Conservation (phyloP, 176 grass and related monocot species). For the Oryza australiensis region DNA sequence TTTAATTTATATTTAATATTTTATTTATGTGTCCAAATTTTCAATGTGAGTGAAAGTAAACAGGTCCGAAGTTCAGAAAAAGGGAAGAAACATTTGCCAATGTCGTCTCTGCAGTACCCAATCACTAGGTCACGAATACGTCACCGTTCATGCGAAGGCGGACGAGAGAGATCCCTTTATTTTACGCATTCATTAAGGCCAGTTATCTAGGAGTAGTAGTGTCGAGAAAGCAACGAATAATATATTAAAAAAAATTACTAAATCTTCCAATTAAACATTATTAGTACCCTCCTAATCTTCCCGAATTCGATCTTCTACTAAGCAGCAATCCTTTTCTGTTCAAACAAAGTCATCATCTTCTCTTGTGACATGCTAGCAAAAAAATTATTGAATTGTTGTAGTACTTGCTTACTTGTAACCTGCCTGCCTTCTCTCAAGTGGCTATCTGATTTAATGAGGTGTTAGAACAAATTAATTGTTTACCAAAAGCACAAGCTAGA, state of each 20-base stretch:
- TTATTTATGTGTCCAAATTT: no score
- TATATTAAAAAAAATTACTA: background rate
- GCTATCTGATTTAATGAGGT: background rate
- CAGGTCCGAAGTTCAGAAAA: background rate
- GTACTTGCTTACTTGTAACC: background rate
- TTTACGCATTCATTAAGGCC: conserved; percentile 8
- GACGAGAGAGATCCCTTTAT: background rate
- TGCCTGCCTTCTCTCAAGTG: background rate
- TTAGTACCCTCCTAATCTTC: background rate
- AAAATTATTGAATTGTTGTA: background rate
- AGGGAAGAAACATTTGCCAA: background rate
- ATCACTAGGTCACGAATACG: background rate
- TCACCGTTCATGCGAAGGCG: conserved; percentile 25
- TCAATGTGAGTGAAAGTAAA: no score
- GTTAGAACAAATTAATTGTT: background rate
- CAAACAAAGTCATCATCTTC: background rate
- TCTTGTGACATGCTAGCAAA: background rate
- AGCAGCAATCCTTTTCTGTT: background rate
- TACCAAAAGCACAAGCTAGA: background rate
- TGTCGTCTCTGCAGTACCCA: background rate
- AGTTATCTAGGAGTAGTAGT: background rate
- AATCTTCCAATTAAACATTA: background rate
- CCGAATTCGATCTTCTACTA: conserved; percentile 10
- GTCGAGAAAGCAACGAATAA: conserved; percentile 33
- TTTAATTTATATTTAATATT: no score